phyloP scores from a whole-genome alignment of 2,329 filamentous ascomycete species.

The Neocucurbitaria cava region DNA sequence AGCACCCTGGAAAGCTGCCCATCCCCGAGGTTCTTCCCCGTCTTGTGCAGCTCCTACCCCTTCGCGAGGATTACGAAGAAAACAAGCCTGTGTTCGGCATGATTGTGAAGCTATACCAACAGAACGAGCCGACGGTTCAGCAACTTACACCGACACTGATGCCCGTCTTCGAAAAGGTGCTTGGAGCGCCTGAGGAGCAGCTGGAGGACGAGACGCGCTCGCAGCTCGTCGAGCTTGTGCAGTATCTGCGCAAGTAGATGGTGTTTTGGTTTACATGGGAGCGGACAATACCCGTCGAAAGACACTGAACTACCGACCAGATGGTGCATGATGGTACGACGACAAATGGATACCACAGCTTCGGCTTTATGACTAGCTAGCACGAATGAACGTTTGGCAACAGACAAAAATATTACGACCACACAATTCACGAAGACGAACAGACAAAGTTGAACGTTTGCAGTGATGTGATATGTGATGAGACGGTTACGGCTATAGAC shows the following conservation, averaged over 20 bases:
- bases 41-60: conserved; percentile 78
- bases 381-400: conserved; percentile 19
- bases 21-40: conserved; percentile 82
- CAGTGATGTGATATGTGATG: not conserved
- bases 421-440: not conserved
- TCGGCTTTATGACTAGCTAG: conserved; percentile 31
- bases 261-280: conserved; percentile 22
- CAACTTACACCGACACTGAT: conserved; percentile 73
- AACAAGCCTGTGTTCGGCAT: conserved; percentile 93
- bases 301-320: conserved; percentile 27
- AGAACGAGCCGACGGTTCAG: conserved; percentile 72
- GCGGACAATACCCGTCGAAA: conserved; percentile 36
- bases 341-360: conserved; percentile 28
- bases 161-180: conserved; percentile 74
- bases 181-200: conserved; percentile 76
- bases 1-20: conserved; percentile 82
- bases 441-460: no score
- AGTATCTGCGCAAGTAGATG: conserved; percentile 53
- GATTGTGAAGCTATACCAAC: conserved; percentile 83
- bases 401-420: conserved; percentile 1
- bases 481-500: not conserved
- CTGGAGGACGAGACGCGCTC: conserved; percentile 74
- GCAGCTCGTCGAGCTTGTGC: conserved; percentile 70
- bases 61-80: conserved; percentile 95
- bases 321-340: conserved; percentile 13